Base-by-base conservation (phyloP, 1,284 basidiomycete genomes). In the Rhodotorula sp. region DNA sequence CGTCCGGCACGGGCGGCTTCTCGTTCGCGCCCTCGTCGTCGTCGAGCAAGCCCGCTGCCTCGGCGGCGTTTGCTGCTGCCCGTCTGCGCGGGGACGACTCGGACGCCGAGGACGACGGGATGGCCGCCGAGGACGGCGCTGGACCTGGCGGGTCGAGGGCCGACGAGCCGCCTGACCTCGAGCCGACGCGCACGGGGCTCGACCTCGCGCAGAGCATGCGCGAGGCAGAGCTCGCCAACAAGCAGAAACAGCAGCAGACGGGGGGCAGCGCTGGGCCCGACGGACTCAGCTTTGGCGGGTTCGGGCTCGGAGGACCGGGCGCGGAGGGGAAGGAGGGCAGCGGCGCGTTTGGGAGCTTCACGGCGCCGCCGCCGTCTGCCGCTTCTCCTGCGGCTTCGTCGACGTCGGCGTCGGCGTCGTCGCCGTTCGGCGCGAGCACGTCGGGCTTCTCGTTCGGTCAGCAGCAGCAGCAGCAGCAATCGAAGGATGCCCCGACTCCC, bases 121-220 rank as follows among this genome's bases (percentile, higher is more conserved):
- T 63, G 57, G 65, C 27, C 2, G 49, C 62, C 4, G 66, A 64
- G 7, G 60, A 52, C 13, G 62, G 58, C 13, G 62, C 27, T 7
- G 34, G 34, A 34, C 3, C 34, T 34, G 65, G 25, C 2, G n/a
- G 46, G 13, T 16, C 41, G 4, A 41, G 73, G 16, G 74, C 68
- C n/a, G 75, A 76, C 50, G 75, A 76, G 41, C 75, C 75, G 48
- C 75, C 75, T 7, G 75, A 76, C 34, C 61, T 76, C 12, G 75
- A 76, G 48, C 75, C 75, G 34, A 71, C 68, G 7, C 34, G 48
- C 41, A 61, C 61, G 50, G 66, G 66, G 1, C 63, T 76, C 25
- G 75, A 76, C 17, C 48, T 74, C 3, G 61, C 54, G 3, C 48
- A 69, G 19, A 69, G 64, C 25, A 66, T 76, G 63, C 48, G 48